These are phyloP conservation scores for Trichophyton verrucosum DNA, from an alignment of 2,329 filamentous ascomycete genomes.

Conservation along the genomic window DNA sequence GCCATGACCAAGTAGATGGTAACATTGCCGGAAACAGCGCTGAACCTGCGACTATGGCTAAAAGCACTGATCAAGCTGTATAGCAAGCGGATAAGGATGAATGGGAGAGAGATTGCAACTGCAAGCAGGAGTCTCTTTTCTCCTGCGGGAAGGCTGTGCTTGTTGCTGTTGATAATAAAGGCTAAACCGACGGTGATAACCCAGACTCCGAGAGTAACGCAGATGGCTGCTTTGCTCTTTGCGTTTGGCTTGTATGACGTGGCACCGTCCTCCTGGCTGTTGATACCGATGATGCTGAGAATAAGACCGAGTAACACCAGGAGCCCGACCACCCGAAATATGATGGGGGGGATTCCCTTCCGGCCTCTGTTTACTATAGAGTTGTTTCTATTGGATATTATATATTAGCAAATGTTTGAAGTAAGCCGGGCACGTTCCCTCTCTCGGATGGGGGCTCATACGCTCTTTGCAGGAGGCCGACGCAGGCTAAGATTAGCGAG, in stretches of 20 bases:
- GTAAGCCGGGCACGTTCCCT: background rate
- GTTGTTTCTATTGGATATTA: background rate
- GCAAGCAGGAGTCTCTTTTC: constrained; percentile 36
- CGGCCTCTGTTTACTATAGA: background rate
- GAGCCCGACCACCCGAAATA: background rate
- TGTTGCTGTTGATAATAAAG: constrained; percentile 20
- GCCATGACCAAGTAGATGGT: constrained; percentile 37
- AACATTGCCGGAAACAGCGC: constrained; percentile 27
- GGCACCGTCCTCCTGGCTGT: background rate
- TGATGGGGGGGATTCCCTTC: background rate
- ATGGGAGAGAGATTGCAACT: constrained; percentile 28
- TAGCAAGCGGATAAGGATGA: constrained; percentile 39
- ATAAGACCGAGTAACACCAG: background rate
- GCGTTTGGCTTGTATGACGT: background rate
- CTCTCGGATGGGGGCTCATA: constrained; percentile 12
- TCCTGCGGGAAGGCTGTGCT: constrained; percentile 27
- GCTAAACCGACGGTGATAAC: constrained; percentile 15
- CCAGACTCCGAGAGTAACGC: background rate
- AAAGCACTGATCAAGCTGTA: constrained; percentile 38
- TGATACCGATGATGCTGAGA: background rate
- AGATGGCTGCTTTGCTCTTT: background rate
- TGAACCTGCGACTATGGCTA: constrained; percentile 32
- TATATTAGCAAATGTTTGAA: background rate
- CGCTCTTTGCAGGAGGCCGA: constrained; percentile 34
- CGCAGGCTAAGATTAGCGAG: constrained; percentile 35